Conservation (phyloP, 129 eudicot species). For the Silybum marianum region DNA sequence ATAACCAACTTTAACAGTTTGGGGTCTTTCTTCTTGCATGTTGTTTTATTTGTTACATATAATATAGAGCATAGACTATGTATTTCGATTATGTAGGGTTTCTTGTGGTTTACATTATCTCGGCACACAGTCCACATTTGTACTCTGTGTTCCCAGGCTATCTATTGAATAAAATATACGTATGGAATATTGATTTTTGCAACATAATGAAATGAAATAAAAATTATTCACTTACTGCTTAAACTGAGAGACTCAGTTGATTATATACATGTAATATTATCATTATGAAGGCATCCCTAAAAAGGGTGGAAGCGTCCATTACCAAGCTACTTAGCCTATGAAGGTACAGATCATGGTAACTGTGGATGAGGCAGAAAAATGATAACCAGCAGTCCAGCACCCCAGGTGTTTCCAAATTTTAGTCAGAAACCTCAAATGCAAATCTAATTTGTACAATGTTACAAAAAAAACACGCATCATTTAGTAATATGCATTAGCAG, state of each 20-base stretch:
- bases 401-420: not conserved
- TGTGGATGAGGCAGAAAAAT: not conserved
- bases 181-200: slow-evolving; percentile 1
- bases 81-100: slow-evolving; percentile 3
- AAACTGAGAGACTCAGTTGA: not conserved
- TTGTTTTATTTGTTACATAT: not conserved
- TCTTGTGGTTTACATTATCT: slow-evolving; percentile 3
- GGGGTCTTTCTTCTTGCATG: slow-evolving; percentile 7
- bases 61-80: not conserved
- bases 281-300: not conserved
- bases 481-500: slow-evolving; percentile 17
- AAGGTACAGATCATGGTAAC: not conserved
- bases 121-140: not conserved
- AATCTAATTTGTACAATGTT: not conserved
- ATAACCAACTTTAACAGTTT: not conserved
- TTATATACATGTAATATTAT: not conserved
- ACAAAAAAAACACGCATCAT: slow-evolving; percentile 20
- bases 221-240: not conserved
- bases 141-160: not conserved
- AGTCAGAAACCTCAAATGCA: not conserved
- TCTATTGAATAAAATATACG: slow-evolving; percentile 2
- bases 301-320: not conserved
- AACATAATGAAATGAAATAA: slow-evolving; percentile 3
- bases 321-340: not conserved
- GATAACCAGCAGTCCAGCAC: not conserved